Conservation (phyloP, 768 basidiomycete species). For the Mycena venus region DNA sequence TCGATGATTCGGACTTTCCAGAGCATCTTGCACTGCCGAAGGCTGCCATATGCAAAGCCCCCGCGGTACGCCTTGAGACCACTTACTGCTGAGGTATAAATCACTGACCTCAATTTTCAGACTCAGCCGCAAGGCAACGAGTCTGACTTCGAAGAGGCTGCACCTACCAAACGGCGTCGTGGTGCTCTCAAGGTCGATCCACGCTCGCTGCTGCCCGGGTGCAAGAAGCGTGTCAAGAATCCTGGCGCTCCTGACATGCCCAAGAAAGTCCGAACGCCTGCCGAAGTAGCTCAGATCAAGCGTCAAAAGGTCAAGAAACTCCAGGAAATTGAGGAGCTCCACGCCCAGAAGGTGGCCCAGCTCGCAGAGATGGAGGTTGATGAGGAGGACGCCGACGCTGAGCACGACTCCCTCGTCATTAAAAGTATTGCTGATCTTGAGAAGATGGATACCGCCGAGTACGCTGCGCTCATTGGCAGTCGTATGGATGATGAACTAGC, state of each 20-base stretch:
- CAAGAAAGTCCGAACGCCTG: not conserved
- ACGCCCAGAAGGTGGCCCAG: not conserved
- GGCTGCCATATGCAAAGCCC: too few relatives aligned
- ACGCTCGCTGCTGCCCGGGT: not conserved
- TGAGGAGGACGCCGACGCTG: not conserved
- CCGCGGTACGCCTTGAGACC: too few relatives aligned
- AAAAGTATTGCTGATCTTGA: not conserved
- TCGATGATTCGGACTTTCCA: too few relatives aligned
- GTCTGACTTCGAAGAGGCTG: not conserved
- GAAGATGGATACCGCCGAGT: too few relatives aligned
- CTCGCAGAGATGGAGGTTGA: not conserved
- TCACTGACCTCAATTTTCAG: too few relatives aligned
- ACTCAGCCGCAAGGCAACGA: too few relatives aligned
- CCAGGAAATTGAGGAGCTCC: not conserved
- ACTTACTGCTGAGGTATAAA: too few relatives aligned
- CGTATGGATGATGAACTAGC: too few relatives aligned
- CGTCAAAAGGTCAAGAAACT: not conserved
- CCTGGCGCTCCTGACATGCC: constrained; percentile 9
- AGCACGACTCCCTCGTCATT: not conserved
- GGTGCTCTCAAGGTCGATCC: not conserved
- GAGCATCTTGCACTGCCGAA: too few relatives aligned
- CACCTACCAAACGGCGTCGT: not conserved
- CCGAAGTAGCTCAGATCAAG: not conserved
- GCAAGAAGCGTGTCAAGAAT: not conserved
- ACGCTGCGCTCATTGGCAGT: too few relatives aligned